Conservation (phyloP, 2,329 filamentous ascomycete genomes). For the Aspergillus chevalieri region DNA sequence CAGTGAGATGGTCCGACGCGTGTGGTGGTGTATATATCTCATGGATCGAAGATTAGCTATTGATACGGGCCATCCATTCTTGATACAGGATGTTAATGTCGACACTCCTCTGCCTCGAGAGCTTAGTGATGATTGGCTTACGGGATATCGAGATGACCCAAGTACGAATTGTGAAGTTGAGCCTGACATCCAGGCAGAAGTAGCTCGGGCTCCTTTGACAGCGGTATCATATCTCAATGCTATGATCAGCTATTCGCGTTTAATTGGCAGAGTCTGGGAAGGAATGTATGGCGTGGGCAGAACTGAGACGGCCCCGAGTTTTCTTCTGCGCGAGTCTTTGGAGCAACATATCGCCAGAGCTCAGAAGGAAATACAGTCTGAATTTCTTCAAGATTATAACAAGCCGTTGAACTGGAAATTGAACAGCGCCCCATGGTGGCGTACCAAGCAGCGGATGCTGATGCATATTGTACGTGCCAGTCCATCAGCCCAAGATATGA, state of each 20-base stretch:
- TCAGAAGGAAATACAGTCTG: slow-evolving; percentile 9
- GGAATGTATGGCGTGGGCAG: slow-evolving; percentile 13
- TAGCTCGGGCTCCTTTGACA: slow-evolving; percentile 1
- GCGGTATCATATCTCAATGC: slow-evolving; percentile 14
- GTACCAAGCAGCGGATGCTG: slow-evolving; percentile 13
- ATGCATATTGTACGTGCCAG: slow-evolving; percentile 16
- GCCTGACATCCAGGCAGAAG: neutral
- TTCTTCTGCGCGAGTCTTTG: slow-evolving; percentile 12
- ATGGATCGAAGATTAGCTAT: slow-evolving; percentile 19
- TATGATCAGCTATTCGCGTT: slow-evolving; percentile 14
- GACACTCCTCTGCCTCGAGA: slow-evolving; percentile 13
- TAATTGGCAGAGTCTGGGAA: slow-evolving; percentile 19
- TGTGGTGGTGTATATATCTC: slow-evolving; percentile 25
- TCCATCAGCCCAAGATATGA: neutral
- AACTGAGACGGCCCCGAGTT: slow-evolving; percentile 8
- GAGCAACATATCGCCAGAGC: slow-evolving; percentile 11
- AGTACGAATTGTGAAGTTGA: neutral
- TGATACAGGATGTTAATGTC: slow-evolving; percentile 20
- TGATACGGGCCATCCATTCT: slow-evolving; percentile 20
- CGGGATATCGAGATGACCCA: neutral
- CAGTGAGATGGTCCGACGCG: slow-evolving; percentile 20
- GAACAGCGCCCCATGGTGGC: slow-evolving; percentile 10
- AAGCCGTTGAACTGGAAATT: neutral
- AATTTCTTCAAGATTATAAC: slow-evolving; percentile 10
- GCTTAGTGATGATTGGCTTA: slow-evolving; percentile 13